Percentiles rank a stretch among this genome's conserved stretches.
phyloP scores from a whole-genome alignment of 495 filamentous ascomycete species.

The Aspergillus taichungensis region DNA sequence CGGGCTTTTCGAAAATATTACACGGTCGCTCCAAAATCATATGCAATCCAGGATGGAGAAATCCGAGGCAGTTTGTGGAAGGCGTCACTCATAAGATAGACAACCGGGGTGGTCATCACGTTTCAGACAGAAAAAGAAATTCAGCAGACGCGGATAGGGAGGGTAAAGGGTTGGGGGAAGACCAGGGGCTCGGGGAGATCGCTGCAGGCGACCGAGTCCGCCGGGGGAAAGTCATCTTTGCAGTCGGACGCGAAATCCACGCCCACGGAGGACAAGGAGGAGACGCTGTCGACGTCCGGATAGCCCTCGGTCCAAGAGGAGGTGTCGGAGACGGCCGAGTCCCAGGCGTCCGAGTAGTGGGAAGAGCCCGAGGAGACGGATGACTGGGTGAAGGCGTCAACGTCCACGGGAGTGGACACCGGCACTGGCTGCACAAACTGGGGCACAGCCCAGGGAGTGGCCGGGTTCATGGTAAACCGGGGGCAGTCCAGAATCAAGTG shows the following conservation, averaged over 20 bases:
- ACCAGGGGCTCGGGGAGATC: constrained; percentile 12
- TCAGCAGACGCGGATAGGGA: constrained; percentile 22
- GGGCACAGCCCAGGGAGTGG: constrained; percentile 24
- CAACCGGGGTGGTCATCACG: too few relatives aligned
- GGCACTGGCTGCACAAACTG: constrained; percentile 19
- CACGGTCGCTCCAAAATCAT: too few relatives aligned
- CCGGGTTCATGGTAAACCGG: constrained; percentile 53
- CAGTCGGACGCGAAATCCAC: constrained; percentile 23
- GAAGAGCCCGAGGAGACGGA: constrained; percentile 35
- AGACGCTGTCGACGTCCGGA: constrained; percentile 29
- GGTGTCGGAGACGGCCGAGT: constrained; percentile 34
- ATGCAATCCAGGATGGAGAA: too few relatives aligned
- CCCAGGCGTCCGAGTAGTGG: constrained; percentile 33
- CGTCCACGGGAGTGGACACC: constrained; percentile 21
- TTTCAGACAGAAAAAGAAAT: neutral
- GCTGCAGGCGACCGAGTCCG: constrained; percentile 19
- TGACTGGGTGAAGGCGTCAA: constrained; percentile 25
- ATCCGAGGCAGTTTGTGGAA: neutral
- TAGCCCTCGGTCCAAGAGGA: constrained; percentile 38
- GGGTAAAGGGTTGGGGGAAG: constrained; percentile 17
- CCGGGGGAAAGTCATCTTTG: constrained; percentile 25
- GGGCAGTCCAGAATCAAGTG: constrained; percentile 67
- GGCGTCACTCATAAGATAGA: constrained; percentile 18
- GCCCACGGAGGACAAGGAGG: constrained; percentile 29
- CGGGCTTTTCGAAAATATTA: neutral